Conservation (phyloP, 306 rosid species). For the Fragaria vesca region DNA sequence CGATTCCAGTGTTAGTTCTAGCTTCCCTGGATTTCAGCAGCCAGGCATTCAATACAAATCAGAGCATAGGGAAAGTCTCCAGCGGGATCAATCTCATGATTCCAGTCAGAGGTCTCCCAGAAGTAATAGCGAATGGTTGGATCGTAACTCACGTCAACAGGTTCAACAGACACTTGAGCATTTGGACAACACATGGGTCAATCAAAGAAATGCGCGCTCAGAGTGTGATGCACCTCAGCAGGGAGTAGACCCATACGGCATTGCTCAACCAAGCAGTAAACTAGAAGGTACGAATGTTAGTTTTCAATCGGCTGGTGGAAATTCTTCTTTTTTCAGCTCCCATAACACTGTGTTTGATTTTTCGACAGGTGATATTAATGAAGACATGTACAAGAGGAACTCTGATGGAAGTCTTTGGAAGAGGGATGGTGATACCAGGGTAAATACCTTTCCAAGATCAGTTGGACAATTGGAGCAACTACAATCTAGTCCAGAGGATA, state of each 20-base stretch:
- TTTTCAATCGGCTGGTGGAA: constrained; percentile 6
- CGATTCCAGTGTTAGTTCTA: constrained; percentile 41
- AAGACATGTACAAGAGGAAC: constrained; percentile 31
- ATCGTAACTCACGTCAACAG: constrained; percentile 30
- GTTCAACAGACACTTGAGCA: constrained; percentile 28
- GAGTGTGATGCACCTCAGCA: constrained; percentile 34
- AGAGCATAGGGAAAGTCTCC: constrained; percentile 37
- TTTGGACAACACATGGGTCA: constrained; percentile 32
- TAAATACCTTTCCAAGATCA: constrained; percentile 30
- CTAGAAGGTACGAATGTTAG: constrained; percentile 36
- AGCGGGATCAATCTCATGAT: constrained; percentile 39
- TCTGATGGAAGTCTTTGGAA: constrained; percentile 32
- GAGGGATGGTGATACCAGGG: constrained; percentile 25
- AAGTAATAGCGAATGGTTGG: constrained; percentile 35
- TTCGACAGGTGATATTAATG: constrained; percentile 40
- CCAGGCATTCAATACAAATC: constrained; percentile 34
- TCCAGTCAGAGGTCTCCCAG: constrained; percentile 37
- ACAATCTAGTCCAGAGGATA: constrained; percentile 12
- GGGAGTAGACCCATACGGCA: constrained; percentile 26
- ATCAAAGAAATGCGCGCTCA: constrained; percentile 35
- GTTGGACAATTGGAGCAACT: constrained; percentile 31
- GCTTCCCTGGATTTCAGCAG: constrained; percentile 52
- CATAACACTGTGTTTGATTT: constrained; percentile 21
- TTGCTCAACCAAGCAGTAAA: constrained; percentile 31
- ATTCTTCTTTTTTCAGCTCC: constrained; percentile 2